phyloP scores from a whole-genome alignment of 1,284 basidiomycete genomes.

The Stereum hirsutum region DNA sequence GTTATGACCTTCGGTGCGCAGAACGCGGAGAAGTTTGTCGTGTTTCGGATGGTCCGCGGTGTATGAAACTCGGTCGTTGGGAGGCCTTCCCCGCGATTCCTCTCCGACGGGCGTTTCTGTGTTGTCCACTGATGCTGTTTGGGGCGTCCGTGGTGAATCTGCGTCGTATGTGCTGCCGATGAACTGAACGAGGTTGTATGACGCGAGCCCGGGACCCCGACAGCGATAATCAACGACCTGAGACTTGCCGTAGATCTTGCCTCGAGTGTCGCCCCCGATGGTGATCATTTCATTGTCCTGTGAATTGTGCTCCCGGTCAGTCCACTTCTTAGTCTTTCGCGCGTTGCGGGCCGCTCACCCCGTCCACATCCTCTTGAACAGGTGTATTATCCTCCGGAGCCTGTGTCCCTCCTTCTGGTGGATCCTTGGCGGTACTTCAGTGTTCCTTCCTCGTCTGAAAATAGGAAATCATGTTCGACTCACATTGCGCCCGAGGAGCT shows the following conservation, averaged over 20 bases:
- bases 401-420: no score
- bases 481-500: no score
- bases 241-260: not conserved
- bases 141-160: no score
- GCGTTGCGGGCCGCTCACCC: no score
- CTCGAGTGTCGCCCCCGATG: not conserved
- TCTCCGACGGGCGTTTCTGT: not conserved
- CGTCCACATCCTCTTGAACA: no score
- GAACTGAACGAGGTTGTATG: not conserved
- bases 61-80: not conserved
- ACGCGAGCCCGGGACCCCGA: not conserved
- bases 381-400: no score
- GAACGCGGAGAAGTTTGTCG: constrained; percentile 13
- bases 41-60: not conserved
- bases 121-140: not conserved
- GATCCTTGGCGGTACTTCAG: no score
- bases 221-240: not conserved
- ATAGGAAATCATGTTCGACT: no score
- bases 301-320: no score
- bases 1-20: constrained; percentile 17
- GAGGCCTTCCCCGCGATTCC: not conserved
- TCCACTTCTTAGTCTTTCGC: no score
- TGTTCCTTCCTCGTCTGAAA: no score
- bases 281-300: no score
- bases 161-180: not conserved